Evolutionary conservation across 1,284 basidiomycete genomes (phyloP).

Genomic region (Ganoderma lingzhi): DNA sequence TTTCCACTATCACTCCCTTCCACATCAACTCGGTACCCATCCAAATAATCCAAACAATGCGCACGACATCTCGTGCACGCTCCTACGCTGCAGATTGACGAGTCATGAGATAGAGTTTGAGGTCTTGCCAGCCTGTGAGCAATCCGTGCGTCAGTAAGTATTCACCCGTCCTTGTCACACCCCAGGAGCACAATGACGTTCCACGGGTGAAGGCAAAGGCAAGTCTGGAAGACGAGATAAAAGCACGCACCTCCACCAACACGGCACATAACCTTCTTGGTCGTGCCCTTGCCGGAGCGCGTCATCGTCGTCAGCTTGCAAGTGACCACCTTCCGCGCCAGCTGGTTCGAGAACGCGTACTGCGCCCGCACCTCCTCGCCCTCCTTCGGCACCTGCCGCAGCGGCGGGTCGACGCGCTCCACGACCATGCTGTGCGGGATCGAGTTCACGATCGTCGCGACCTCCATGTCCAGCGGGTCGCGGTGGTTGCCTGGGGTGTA

Average conservation of each 20-base stretch:
- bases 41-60: conserved; percentile 4
- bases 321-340: conserved; percentile 77
- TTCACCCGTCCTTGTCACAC: conserved; percentile 8
- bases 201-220: neutral
- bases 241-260: conserved; percentile 77
- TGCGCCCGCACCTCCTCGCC: conserved; percentile 84
- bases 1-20: conserved; percentile 9
- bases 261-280: conserved; percentile 87
- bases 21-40: neutral
- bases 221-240: neutral
- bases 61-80: conserved; percentile 8
- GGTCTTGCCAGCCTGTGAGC: conserved; percentile 82
- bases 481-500: conserved; percentile 76
- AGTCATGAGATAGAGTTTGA: conserved; percentile 81
- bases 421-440: conserved; percentile 79
- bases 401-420: conserved; percentile 81
- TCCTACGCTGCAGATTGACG: conserved; percentile 51
- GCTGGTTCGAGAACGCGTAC: conserved; percentile 79
- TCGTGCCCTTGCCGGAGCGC: conserved; percentile 62
- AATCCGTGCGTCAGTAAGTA: conserved; percentile 12
- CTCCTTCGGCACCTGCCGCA: conserved; percentile 69
- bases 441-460: conserved; percentile 79
- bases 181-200: neutral
- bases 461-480: conserved; percentile 85
- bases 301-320: conserved; percentile 84